Evolutionary conservation across 345 rosid genomes (phyloP).

Genomic region (Arabidopsis suecica): DNA sequence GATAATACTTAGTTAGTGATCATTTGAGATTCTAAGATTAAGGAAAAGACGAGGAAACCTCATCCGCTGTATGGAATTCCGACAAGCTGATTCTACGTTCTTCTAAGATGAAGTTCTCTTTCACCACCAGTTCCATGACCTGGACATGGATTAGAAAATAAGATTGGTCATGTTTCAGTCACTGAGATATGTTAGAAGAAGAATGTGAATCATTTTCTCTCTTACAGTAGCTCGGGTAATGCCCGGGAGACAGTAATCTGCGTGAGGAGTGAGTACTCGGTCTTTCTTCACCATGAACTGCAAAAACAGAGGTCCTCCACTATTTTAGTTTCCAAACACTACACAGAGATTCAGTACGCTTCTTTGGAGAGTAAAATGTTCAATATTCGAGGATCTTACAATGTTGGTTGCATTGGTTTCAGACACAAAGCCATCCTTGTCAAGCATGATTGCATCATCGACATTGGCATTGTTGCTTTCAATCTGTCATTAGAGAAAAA

Average conservation of each 20-base stretch:
- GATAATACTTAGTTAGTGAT: neutral
- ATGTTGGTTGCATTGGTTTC: conserved; percentile 96
- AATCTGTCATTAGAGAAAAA: conserved; percentile 46
- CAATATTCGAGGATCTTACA: conserved; percentile 50
- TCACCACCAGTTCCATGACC: conserved; percentile 82
- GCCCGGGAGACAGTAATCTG: conserved; percentile 96
- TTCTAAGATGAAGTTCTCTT: conserved; percentile 67
- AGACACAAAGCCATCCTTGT: conserved; percentile 88
- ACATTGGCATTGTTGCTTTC: conserved; percentile 89
- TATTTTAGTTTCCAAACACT: neutral
- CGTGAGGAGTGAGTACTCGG: conserved; percentile 80
- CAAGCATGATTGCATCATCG: conserved; percentile 93
- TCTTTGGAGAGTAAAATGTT: conserved; percentile 7
- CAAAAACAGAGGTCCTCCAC: neutral
- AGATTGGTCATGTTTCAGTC: neutral
- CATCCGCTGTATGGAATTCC: conserved; percentile 88
- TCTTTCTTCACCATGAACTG: conserved; percentile 94
- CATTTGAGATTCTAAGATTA: neutral
- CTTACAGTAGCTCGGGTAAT: conserved; percentile 87
- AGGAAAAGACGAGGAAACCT: conserved; percentile 51
- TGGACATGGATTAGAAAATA: conserved; percentile 28
- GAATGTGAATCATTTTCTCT: conserved; percentile 22
- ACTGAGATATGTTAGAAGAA: neutral
- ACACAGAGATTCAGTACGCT: neutral
- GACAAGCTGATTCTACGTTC: conserved; percentile 83